Conservation (phyloP, 2,329 filamentous ascomycete genomes). For the Fusarium sp. region DNA sequence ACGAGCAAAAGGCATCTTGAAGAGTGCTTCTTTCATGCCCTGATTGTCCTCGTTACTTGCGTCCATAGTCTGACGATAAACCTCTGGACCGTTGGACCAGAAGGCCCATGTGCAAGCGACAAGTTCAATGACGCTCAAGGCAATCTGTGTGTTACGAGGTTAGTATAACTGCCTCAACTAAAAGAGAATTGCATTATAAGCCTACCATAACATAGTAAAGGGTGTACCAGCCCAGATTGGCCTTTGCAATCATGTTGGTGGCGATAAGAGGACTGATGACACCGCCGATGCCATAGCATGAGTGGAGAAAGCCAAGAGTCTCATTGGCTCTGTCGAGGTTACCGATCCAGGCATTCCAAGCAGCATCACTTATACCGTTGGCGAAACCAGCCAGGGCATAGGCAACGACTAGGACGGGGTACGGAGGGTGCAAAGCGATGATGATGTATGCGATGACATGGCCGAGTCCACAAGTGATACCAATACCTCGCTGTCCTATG, state of each 20-base stretch:
- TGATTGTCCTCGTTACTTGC: slow-evolving; percentile 50
- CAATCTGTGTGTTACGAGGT: slow-evolving; percentile 24
- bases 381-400: slow-evolving; percentile 79
- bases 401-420: slow-evolving; percentile 74
- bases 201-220: slow-evolving; percentile 84
- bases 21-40: slow-evolving; percentile 53
- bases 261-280: slow-evolving; percentile 79
- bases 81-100: slow-evolving; percentile 69
- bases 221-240: slow-evolving; percentile 73
- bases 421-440: slow-evolving; percentile 76
- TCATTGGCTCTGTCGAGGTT: slow-evolving; percentile 80
- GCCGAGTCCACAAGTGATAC: slow-evolving; percentile 69
- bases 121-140: slow-evolving; percentile 27
- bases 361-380: slow-evolving; percentile 74
- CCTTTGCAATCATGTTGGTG: slow-evolving; percentile 78
- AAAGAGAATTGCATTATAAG: slow-evolving; percentile 57
- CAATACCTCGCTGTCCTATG: slow-evolving; percentile 66
- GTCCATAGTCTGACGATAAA: slow-evolving; percentile 62
- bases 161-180: slow-evolving; percentile 57
- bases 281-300: slow-evolving; percentile 77
- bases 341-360: slow-evolving; percentile 71
- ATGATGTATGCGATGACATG: slow-evolving; percentile 77
- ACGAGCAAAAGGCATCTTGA: slow-evolving; percentile 59
- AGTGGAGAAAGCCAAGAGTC: slow-evolving; percentile 77
- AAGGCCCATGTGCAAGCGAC: slow-evolving; percentile 67